phyloP scores from a whole-genome alignment of 1,284 basidiomycete species.

The Cutaneotrichosporon cutaneum region DNA sequence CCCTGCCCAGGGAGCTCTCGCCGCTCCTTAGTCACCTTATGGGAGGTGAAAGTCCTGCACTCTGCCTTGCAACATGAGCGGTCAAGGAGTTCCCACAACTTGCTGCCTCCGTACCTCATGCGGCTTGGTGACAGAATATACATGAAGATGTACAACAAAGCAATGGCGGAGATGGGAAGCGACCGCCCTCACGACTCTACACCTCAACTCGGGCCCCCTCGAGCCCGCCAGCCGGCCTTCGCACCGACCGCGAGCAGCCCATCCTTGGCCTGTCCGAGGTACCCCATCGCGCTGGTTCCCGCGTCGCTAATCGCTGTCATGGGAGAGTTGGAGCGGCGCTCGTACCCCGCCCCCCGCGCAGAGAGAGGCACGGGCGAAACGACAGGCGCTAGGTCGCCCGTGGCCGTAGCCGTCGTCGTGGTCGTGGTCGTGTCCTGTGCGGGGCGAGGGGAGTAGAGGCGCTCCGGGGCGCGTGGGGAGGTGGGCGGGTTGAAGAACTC shows the following conservation, averaged over 20 bases:
- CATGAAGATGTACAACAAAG: constrained; percentile 1
- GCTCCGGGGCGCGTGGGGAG: constrained; percentile 31
- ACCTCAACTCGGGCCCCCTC: background rate
- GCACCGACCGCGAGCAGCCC: constrained; percentile 10
- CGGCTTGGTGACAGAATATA: background rate
- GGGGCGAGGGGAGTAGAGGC: constrained; percentile 36
- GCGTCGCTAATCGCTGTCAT: constrained; percentile 12
- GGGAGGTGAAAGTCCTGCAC: too few species aligned
- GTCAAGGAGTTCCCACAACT: too few species aligned
- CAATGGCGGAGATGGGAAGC: background rate
- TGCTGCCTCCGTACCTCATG: too few species aligned
- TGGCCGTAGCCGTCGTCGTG: constrained; percentile 22
- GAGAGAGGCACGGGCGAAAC: background rate
- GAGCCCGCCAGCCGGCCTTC: constrained; percentile 9
- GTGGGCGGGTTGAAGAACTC: constrained; percentile 45
- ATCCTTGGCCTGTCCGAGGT: constrained; percentile 50
- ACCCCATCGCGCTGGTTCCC: constrained; percentile 33
- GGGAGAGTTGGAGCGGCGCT: constrained; percentile 11
- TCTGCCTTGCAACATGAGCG: too few species aligned
- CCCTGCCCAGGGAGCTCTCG: too few species aligned
- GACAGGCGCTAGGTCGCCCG: constrained; percentile 1
- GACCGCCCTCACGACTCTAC: background rate
- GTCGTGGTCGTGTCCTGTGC: constrained; percentile 18
- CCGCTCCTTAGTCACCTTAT: too few species aligned
- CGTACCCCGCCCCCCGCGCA: background rate